Conservation (phyloP, 73 alveolate species). For the Urostyla sp. region DNA sequence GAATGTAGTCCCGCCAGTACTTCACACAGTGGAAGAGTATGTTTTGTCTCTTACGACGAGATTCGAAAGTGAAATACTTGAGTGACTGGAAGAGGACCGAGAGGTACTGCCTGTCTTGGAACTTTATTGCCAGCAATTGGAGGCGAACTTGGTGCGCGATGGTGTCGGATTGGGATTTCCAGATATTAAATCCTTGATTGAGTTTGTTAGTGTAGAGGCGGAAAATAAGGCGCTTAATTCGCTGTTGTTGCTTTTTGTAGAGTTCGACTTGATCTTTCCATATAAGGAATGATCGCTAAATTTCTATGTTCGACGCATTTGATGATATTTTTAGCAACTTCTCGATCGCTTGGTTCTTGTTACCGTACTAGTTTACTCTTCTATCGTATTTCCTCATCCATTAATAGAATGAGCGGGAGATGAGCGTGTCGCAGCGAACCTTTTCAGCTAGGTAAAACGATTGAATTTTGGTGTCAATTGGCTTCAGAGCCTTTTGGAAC, state of each 20-base stretch:
- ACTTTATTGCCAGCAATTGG: not conserved
- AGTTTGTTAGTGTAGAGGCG: not conserved
- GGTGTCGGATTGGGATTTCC: slow-evolving; percentile 7
- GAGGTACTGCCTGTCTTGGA: slow-evolving; percentile 32
- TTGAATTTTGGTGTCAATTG: not conserved
- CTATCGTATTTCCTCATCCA: not conserved
- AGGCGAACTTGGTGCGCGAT: slow-evolving; percentile 19
- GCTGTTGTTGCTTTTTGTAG: not conserved
- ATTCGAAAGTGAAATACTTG: not conserved
- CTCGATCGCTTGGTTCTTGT: slow-evolving; percentile 12
- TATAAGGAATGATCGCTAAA: slow-evolving; percentile 13
- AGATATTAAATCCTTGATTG: slow-evolving; percentile 4
- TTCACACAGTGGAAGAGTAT: slow-evolving; percentile 13
- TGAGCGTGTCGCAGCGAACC: not conserved
- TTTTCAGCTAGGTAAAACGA: not conserved
- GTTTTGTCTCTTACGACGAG: slow-evolving; percentile 14
- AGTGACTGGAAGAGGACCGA: slow-evolving; percentile 15
- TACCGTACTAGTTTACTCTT: slow-evolving; percentile 2
- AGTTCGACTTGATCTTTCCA: slow-evolving; percentile 14
- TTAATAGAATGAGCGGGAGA: not conserved
- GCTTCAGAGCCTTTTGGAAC: slow-evolving; percentile 28
- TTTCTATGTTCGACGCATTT: not conserved
- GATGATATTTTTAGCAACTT: not conserved
- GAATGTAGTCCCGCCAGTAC: slow-evolving; percentile 45
- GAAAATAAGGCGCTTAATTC: slow-evolving; percentile 29